Evolutionary conservation across 2,329 filamentous ascomycete species (phyloP).

Genomic region (Endocalyx cinctus): DNA sequence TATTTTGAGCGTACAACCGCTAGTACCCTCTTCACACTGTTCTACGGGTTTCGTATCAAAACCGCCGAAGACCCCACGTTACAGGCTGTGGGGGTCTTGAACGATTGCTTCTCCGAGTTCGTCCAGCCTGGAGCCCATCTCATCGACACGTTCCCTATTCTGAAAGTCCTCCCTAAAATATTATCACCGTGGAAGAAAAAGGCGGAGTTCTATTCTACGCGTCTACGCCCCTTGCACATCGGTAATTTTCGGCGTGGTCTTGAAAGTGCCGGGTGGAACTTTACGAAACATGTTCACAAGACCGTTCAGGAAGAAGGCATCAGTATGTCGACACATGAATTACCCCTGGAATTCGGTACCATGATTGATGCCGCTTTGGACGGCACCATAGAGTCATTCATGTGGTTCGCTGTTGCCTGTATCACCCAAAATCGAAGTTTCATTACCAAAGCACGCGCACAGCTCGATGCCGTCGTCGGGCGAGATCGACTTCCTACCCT

Average conservation of each 20-base stretch:
- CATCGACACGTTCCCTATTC: constrained; percentile 36
- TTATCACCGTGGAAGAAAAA: constrained; percentile 32
- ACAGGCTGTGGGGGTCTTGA: constrained; percentile 16
- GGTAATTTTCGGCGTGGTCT: constrained; percentile 5
- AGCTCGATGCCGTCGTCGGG: constrained; percentile 38
- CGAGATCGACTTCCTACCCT: constrained; percentile 2
- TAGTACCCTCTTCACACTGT: constrained; percentile 32
- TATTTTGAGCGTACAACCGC: constrained; percentile 32
- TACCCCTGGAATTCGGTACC: constrained; percentile 29
- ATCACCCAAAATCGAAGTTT: constrained; percentile 14
- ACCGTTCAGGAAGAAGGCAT: constrained; percentile 15
- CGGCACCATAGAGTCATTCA: constrained; percentile 22
- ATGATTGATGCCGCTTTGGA: constrained; percentile 27
- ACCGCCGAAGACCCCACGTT: constrained; percentile 20
- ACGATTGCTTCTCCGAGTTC: constrained; percentile 19
- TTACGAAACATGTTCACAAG: constrained; percentile 22
- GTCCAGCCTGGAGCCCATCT: constrained; percentile 30
- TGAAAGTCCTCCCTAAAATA: constrained; percentile 34
- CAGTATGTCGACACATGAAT: constrained; percentile 21
- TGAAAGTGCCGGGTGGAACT: constrained; percentile 24
- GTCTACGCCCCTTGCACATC: constrained; percentile 14
- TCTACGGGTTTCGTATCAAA: constrained; percentile 32
- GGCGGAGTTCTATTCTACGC: constrained; percentile 24
- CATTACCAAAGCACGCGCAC: constrained; percentile 32
- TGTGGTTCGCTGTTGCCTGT: constrained; percentile 29